Conservation (phyloP, 163 green algal species). For the Scenedesmus sp. region DNA sequence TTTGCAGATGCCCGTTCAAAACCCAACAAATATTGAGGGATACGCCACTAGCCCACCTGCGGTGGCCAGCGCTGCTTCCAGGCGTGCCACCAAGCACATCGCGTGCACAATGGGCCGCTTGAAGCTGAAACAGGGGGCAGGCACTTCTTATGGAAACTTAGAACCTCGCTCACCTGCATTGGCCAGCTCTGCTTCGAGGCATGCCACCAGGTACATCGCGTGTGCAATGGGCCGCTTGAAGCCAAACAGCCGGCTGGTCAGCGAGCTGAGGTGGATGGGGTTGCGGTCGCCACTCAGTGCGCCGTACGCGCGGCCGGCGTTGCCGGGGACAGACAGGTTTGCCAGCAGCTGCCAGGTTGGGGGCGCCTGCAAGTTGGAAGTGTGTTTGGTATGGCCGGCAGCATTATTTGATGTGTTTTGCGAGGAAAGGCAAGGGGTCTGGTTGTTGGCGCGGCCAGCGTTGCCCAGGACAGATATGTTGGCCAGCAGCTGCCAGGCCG, state of each 20-base stretch:
- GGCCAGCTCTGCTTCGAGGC: slow-evolving; percentile 59
- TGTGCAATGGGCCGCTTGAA: slow-evolving; percentile 77
- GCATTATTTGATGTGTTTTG: no score
- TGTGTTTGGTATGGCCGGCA: no score
- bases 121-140: slow-evolving; percentile 67
- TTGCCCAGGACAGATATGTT: slow-evolving; percentile 53
- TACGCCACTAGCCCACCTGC: slow-evolving; percentile 33
- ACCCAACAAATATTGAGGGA: background rate
- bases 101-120: slow-evolving; percentile 75
- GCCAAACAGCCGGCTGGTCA: slow-evolving; percentile 64
- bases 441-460: slow-evolving; percentile 44
- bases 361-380: background rate
- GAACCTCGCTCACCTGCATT: slow-evolving; percentile 49
- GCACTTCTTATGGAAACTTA: background rate
- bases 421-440: background rate
- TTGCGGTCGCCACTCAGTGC: slow-evolving; percentile 72
- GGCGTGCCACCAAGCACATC: slow-evolving; percentile 65
- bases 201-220: slow-evolving; percentile 69
- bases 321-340: slow-evolving; percentile 47
- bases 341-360: slow-evolving; percentile 31
- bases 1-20: no score
- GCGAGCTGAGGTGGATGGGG: slow-evolving; percentile 71
- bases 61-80: slow-evolving; percentile 61
- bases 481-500: slow-evolving; percentile 15
- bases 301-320: slow-evolving; percentile 64